Evolutionary conservation across 805 yeast species (phyloP).

Genomic region (Nakazawaea ambrosiae): DNA sequence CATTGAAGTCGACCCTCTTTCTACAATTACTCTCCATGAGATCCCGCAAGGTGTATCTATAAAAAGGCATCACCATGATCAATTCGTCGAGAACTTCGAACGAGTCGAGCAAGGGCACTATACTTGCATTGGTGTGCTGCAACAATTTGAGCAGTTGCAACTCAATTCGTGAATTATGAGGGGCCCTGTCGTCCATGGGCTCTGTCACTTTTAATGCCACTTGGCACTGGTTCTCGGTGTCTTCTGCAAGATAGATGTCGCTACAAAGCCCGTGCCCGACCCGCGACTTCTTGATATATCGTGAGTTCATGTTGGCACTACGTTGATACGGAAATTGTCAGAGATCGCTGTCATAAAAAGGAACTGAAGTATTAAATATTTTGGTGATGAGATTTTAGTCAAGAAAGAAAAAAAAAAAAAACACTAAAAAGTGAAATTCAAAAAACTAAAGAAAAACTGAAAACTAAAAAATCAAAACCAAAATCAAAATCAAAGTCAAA

Average conservation of each 20-base stretch:
- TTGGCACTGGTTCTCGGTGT: slow-evolving; percentile 4
- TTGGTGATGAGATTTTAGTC: no score
- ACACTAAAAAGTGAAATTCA: no score
- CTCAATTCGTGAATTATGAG: slow-evolving; percentile 46
- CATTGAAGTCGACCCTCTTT: neutral
- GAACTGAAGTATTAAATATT: no score
- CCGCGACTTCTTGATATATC: neutral
- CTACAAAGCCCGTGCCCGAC: slow-evolving; percentile 31
- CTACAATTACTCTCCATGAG: slow-evolving; percentile 18
- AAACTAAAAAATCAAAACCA: no score
- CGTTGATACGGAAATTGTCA: neutral
- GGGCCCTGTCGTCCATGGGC: slow-evolving; percentile 44
- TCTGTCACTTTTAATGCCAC: slow-evolving; percentile 43
- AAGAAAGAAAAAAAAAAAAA: no score
- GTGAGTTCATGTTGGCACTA: no score
- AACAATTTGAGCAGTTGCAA: slow-evolving; percentile 26
- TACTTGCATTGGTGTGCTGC: slow-evolving; percentile 12
- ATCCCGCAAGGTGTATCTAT: slow-evolving; percentile 26
- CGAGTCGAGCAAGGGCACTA: slow-evolving; percentile 12
- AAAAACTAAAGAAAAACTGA: no score
- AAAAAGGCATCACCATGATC: slow-evolving; percentile 36
- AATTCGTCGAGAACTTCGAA: slow-evolving; percentile 23
- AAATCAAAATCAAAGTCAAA: no score
- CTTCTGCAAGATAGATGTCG: slow-evolving; percentile 26
- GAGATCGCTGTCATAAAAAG: neutral